These are phyloP conservation scores for Lathyrus aphaca DNA, from an alignment of 306 rosid species.

Conservation along the genomic window DNA sequence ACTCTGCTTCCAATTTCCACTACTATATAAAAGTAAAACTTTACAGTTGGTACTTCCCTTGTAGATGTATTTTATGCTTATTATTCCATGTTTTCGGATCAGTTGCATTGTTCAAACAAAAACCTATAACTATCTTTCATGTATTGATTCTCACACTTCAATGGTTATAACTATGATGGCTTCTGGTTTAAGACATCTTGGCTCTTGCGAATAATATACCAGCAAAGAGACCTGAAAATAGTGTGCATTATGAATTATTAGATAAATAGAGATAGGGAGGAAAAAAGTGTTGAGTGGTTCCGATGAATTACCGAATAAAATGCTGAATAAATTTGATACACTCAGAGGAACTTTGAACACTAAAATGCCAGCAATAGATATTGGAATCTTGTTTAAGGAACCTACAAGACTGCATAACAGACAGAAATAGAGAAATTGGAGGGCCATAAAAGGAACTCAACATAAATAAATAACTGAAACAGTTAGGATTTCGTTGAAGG, in stretches of 20 bases:
- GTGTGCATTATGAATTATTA: not conserved
- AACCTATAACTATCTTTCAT: slow-evolving; percentile 26
- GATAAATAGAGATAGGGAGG: not conserved
- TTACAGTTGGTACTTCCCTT: not conserved
- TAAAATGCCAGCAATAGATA: slow-evolving; percentile 78
- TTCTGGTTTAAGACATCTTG: slow-evolving; percentile 62
- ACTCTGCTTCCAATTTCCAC: slow-evolving; percentile 25
- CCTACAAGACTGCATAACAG: slow-evolving; percentile 73
- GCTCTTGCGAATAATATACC: slow-evolving; percentile 85
- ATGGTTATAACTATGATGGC: slow-evolving; percentile 6
- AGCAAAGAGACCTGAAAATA: slow-evolving; percentile 80
- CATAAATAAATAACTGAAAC: slow-evolving; percentile 4
- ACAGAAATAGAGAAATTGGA: slow-evolving; percentile 17
- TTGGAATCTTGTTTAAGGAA: slow-evolving; percentile 91
- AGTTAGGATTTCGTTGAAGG: not conserved
- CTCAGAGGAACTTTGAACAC: slow-evolving; percentile 78
- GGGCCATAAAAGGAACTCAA: slow-evolving; percentile 1
- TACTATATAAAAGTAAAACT: not conserved
- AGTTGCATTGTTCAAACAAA: slow-evolving; percentile 26
- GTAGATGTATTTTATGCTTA: slow-evolving; percentile 3
- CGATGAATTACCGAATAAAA: slow-evolving; percentile 72
- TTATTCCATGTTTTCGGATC: slow-evolving; percentile 15
- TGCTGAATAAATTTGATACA: slow-evolving; percentile 68
- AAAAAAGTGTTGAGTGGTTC: not conserved
- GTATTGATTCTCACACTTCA: slow-evolving; percentile 27